A percentile compares a stretch with the other conserved stretches of the same genome.
phyloP scores from a whole-genome alignment of 106 monocot species.

The Ottelia alismoides region DNA sequence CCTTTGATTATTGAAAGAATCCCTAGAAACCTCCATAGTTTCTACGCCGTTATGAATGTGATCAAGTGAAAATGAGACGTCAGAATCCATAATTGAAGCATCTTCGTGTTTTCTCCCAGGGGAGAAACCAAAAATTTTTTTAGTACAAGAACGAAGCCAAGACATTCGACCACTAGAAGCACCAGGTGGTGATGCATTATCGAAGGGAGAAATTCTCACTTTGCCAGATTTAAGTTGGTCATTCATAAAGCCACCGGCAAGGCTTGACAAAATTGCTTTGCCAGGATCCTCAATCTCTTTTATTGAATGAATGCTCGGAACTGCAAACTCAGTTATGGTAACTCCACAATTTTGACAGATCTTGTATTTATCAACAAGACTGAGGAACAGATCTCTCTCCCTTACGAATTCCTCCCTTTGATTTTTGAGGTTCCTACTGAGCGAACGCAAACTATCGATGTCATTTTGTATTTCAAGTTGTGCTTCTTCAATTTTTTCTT shows the following conservation, averaged over 20 bases:
- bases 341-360: slow-evolving; percentile 62
- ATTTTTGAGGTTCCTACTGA: slow-evolving; percentile 59
- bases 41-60: slow-evolving; percentile 12
- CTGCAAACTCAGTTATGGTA: slow-evolving; percentile 35
- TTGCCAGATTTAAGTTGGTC: slow-evolving; percentile 22
- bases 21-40: slow-evolving; percentile 14
- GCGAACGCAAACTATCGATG: slow-evolving; percentile 49
- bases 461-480: slow-evolving; percentile 70
- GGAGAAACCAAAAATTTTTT: slow-evolving; percentile 62
- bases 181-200: slow-evolving; percentile 9
- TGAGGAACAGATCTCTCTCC: slow-evolving; percentile 58
- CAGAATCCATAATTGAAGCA: slow-evolving; percentile 22
- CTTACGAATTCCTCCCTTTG: slow-evolving; percentile 59
- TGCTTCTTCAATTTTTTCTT: slow-evolving; percentile 54
- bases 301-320: slow-evolving; percentile 17
- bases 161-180: slow-evolving; percentile 42
- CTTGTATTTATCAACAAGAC: slow-evolving; percentile 39
- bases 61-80: slow-evolving; percentile 18
- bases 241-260: slow-evolving; percentile 37
- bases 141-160: slow-evolving; percentile 66
- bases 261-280: slow-evolving; percentile 37
- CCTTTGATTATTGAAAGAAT: too few species aligned
- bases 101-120: slow-evolving; percentile 34
- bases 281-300: slow-evolving; percentile 24
- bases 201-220: slow-evolving; percentile 18